Percentiles rank a stretch among this genome's conserved stretches.
Conservation (phyloP, 164 flowering plant genomes). For the Buxus sempervirens region DNA sequence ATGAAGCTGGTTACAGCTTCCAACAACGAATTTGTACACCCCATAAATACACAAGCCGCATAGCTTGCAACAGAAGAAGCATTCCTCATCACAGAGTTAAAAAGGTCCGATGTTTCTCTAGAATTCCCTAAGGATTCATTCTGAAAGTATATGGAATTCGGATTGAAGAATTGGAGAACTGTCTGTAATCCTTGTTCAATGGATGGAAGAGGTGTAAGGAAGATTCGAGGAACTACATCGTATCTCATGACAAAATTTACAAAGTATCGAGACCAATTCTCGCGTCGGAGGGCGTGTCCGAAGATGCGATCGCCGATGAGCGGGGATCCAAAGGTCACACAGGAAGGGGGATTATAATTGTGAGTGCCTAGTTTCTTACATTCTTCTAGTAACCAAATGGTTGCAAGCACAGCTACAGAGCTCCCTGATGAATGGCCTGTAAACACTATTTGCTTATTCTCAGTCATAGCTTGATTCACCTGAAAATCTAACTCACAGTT, state of each 20-base stretch:
- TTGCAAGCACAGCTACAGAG: slow-evolving; percentile 57
- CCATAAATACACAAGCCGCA: slow-evolving; percentile 59
- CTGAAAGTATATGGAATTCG: slow-evolving; percentile 18
- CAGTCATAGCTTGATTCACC: slow-evolving; percentile 45
- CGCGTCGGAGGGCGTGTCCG: slow-evolving; percentile 64
- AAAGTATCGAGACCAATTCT: slow-evolving; percentile 59
- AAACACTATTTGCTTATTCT: slow-evolving; percentile 51
- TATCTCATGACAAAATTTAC: slow-evolving; percentile 48
- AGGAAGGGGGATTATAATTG: slow-evolving; percentile 24
- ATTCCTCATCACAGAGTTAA: slow-evolving; percentile 39
- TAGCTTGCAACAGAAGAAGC: slow-evolving; percentile 48
- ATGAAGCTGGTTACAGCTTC: slow-evolving; percentile 48
- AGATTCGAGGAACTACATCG: slow-evolving; percentile 67
- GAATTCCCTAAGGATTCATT: slow-evolving; percentile 12
- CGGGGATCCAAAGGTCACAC: slow-evolving; percentile 83
- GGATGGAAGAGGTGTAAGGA: slow-evolving; percentile 51
- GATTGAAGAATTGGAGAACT: slow-evolving; percentile 34
- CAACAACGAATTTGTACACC: slow-evolving; percentile 44
- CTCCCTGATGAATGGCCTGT: slow-evolving; percentile 86
- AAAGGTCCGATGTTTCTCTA: slow-evolving; percentile 25
- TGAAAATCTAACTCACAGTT: slow-evolving; percentile 20
- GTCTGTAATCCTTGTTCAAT: slow-evolving; percentile 27
- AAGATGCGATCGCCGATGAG: slow-evolving; percentile 53
- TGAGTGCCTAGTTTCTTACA: slow-evolving; percentile 10
- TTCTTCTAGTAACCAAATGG: slow-evolving; percentile 62